Conservation (phyloP, 306 rosid genomes). For the Cicer pinnatifidum region DNA sequence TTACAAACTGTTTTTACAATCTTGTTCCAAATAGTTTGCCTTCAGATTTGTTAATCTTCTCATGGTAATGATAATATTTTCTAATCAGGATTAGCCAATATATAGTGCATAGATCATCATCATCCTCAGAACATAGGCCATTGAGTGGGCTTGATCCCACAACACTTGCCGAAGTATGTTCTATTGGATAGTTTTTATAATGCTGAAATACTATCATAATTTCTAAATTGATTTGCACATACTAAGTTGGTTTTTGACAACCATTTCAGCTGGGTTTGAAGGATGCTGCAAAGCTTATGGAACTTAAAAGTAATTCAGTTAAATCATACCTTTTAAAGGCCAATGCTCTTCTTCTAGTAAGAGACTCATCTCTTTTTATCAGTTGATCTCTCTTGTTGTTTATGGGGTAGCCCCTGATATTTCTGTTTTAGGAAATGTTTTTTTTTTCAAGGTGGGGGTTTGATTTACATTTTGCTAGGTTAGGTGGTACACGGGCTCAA, state of each 20-base stretch:
- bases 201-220: slow-evolving; percentile 38
- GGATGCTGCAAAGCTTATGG: slow-evolving; percentile 84
- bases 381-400: slow-evolving; percentile 23
- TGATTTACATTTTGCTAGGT: slow-evolving; percentile 14
- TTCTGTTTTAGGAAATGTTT: background rate
- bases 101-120: slow-evolving; percentile 65
- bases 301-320: slow-evolving; percentile 56
- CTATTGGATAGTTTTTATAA: slow-evolving; percentile 39
- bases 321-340: slow-evolving; percentile 81
- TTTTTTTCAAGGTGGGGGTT: background rate
- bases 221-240: slow-evolving; percentile 32
- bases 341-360: slow-evolving; percentile 75
- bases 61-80: slow-evolving; percentile 37
- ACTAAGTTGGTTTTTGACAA: slow-evolving; percentile 38
- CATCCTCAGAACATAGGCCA: slow-evolving; percentile 83
- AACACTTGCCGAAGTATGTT: slow-evolving; percentile 85
- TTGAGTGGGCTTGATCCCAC: slow-evolving; percentile 94
- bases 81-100: slow-evolving; percentile 76
- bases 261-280: slow-evolving; percentile 85
- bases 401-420: slow-evolving; percentile 35
- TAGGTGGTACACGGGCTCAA: slow-evolving; percentile 14
- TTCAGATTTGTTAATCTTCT: slow-evolving; percentile 43
- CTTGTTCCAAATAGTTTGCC: slow-evolving; percentile 33
- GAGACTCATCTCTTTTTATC: slow-evolving; percentile 31
- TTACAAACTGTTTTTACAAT: background rate